Evolutionary conservation across 495 filamentous ascomycete species (phyloP), one percentile per base, ranked within the genome.

Genomic region (Trichocladium uniseriatum): DNA sequence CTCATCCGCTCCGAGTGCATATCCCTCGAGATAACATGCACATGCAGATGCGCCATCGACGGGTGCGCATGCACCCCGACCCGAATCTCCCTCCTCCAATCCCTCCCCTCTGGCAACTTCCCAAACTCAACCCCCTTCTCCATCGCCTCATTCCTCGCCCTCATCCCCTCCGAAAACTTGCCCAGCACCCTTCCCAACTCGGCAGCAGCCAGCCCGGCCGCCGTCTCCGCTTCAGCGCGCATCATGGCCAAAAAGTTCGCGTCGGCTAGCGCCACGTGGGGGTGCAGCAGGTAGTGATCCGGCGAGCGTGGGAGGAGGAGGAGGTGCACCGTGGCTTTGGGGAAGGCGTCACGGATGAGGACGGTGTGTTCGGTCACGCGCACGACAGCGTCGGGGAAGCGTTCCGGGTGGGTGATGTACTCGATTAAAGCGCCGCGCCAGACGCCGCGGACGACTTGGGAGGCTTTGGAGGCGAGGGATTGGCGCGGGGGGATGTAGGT

Each of bases 41-140:
- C 74, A 64, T 98, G 92, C 46, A 98, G 64, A 66, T 96, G 87
- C 45, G 79, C 82, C 92, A 98, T 95, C 16, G 79, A 85, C n/a
- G 92, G 92, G 47, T 80, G 75, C 2, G 86, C 84, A 68, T 98
- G 92, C 0, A 94, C 71, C 18, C 92, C 92, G 14, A 80, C 75
- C 36, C 80, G 75, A 46, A 96, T 74, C 21, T 92, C 87, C n/a
- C 63, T 63, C 34, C 74, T 69, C 85, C 87, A 98, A 61, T 95
- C 80, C 16, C 90, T 70, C 1, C 89, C 89, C 0, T 58, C 51
- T 0, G 89, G 88, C 15, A 87, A 65, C 28, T 73, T 62, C 19
- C 31, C 31, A 10, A 4, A 19, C 49, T 46, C 10, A 38, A 64
- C 67, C 5, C 53, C 52, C n/a, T 69, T 67, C 19, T 9, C 16